Percentiles rank a stretch among this genome's conserved stretches.
Conservation (phyloP, 768 basidiomycete species). For the Xerocomellus chrysenteron region DNA sequence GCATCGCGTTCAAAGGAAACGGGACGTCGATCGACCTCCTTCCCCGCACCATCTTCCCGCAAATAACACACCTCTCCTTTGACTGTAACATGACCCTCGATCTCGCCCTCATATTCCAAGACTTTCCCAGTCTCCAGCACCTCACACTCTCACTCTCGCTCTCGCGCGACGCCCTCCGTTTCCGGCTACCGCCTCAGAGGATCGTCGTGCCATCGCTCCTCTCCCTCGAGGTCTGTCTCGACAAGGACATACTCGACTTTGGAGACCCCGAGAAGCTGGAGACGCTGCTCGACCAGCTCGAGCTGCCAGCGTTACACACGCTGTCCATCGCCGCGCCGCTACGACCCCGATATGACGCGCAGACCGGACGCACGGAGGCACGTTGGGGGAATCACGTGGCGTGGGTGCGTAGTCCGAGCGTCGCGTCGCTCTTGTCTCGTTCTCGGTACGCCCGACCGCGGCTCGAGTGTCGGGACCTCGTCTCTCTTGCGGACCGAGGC, state of each 20-base stretch:
- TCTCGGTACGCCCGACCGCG: slow-evolving; percentile 3
- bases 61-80: slow-evolving; percentile 25
- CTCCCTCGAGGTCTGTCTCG: slow-evolving; percentile 19
- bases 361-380: neutral
- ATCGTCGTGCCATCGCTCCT: slow-evolving; percentile 6
- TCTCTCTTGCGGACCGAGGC: neutral
- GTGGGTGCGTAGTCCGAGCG: slow-evolving; percentile 18
- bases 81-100: slow-evolving; percentile 21
- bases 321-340: slow-evolving; percentile 11
- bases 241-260: slow-evolving; percentile 20
- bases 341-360: neutral
- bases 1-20: slow-evolving; percentile 15
- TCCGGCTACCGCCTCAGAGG: slow-evolving; percentile 6
- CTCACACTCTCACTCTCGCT: slow-evolving; percentile 16
- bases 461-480: slow-evolving; percentile 8
- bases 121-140: slow-evolving; percentile 16
- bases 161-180: slow-evolving; percentile 8
- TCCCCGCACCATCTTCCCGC: slow-evolving; percentile 13
- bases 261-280: slow-evolving; percentile 18
- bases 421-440: slow-evolving; percentile 15
- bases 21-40: slow-evolving; percentile 13
- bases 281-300: slow-evolving; percentile 21
- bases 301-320: slow-evolving; percentile 18
- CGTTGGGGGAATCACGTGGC: slow-evolving; percentile 1
- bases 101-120: slow-evolving; percentile 17